Conservation (phyloP, 148 eudicot genomes). For the Euryodendron excelsum region DNA sequence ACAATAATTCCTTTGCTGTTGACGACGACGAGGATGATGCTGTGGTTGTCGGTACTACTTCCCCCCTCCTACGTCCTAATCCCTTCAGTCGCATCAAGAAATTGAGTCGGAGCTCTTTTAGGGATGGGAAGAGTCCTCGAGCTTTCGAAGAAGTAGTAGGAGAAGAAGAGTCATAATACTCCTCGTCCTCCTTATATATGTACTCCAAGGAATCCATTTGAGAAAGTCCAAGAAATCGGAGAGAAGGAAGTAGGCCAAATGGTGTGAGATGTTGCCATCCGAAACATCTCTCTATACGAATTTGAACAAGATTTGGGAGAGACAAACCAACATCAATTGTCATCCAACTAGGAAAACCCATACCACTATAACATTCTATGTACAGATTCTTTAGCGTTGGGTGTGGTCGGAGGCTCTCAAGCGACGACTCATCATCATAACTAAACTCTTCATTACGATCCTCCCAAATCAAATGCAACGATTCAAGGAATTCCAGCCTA, state of each 20-base stretch:
- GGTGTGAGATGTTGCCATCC: not conserved
- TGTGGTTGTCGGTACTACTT: no score
- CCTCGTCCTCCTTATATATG: not conserved
- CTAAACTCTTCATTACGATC: no score
- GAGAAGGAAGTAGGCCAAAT: slow-evolving; percentile 6
- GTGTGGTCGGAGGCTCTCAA: not conserved
- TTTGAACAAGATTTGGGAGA: not conserved
- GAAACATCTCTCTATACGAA: not conserved
- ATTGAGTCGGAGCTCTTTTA: not conserved
- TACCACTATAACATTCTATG: not conserved
- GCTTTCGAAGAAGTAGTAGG: not conserved
- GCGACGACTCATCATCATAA: not conserved
- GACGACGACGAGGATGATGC: no score
- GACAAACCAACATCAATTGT: not conserved
- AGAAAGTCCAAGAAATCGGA: not conserved
- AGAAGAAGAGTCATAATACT: no score
- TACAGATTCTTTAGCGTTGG: not conserved
- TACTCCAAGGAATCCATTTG: not conserved
- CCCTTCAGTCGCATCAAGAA: not conserved
- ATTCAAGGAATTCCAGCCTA: no score
- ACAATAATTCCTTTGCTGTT: not conserved
- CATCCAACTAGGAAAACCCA: not conserved
- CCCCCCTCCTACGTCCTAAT: not conserved
- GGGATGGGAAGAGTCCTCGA: not conserved
- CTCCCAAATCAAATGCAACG: no score